Percentiles rank a stretch among this genome's conserved stretches.
Evolutionary conservation across 2,329 filamentous ascomycete genomes (phyloP).

Genomic region (Colletotrichum trifolii): DNA sequence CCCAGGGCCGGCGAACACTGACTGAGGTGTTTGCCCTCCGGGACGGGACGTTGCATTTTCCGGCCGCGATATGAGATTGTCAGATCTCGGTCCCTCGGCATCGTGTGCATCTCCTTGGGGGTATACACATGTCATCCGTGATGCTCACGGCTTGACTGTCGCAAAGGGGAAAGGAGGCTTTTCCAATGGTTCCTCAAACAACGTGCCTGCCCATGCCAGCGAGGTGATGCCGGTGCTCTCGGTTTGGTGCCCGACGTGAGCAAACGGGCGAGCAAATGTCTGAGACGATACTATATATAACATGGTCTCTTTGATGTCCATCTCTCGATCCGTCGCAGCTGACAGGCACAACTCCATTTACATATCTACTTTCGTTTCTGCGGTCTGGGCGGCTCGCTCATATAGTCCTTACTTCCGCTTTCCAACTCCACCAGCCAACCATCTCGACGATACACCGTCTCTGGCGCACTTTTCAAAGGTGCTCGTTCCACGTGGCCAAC

Average conservation of each 20-base stretch:
- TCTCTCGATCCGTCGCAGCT: background rate
- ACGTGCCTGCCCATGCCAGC: conserved; percentile 14
- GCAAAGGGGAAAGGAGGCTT: conserved; percentile 4
- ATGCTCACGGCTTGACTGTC: conserved; percentile 3
- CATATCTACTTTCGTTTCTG: background rate
- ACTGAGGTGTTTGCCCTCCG: conserved; percentile 20
- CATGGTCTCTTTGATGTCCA: no score
- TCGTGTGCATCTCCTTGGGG: conserved; percentile 10
- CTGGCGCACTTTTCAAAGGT: no score
- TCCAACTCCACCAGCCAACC: no score
- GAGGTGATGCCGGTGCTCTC: conserved; percentile 24
- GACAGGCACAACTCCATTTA: background rate
- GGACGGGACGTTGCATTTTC: conserved; percentile 27
- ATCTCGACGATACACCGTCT: no score
- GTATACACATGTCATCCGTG: conserved; percentile 8
- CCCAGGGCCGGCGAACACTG: background rate
- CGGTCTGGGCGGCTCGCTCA: no score
- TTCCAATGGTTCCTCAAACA: conserved; percentile 25
- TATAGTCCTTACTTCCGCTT: no score
- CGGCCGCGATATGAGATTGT: conserved; percentile 8
- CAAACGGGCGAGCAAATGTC: conserved; percentile 1
- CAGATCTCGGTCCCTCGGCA: conserved; percentile 22
- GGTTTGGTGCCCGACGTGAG: conserved; percentile 19
- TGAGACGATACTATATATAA: conserved; percentile 28
- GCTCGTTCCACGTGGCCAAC: no score